A percentile compares a stretch with the other conserved stretches of the same genome.
Conservation (phyloP, 257 asterid species). For the Scutellaria baicalensis region DNA sequence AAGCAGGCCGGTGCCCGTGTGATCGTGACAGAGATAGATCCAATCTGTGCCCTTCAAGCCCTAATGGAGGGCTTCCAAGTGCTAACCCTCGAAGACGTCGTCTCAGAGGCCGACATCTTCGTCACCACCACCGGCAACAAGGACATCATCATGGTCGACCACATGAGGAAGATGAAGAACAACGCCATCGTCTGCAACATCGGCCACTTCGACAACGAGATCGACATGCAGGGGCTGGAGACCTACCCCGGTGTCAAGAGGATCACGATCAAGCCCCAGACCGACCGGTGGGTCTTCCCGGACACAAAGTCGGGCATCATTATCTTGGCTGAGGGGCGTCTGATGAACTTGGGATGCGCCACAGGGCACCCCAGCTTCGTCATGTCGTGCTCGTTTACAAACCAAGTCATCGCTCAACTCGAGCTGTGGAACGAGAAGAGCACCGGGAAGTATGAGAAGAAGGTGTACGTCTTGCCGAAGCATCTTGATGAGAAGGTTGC, state of each 20-base stretch:
- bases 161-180: slow-evolving; percentile 57
- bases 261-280: slow-evolving; percentile 48
- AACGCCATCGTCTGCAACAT: slow-evolving; percentile 55
- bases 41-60: slow-evolving; percentile 50
- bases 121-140: slow-evolving; percentile 53
- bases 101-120: slow-evolving; percentile 42
- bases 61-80: slow-evolving; percentile 52
- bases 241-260: slow-evolving; percentile 41
- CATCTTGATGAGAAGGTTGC: slow-evolving; percentile 59
- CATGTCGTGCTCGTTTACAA: slow-evolving; percentile 53
- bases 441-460: slow-evolving; percentile 46
- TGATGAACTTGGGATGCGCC: slow-evolving; percentile 59
- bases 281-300: slow-evolving; percentile 42
- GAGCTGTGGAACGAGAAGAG: slow-evolving; percentile 52
- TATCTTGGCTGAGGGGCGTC: slow-evolving; percentile 49
- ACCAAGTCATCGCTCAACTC: slow-evolving; percentile 51
- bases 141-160: slow-evolving; percentile 44
- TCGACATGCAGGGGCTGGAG: slow-evolving; percentile 46
- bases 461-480: slow-evolving; percentile 54
- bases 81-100: slow-evolving; percentile 26
- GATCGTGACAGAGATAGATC: slow-evolving; percentile 43
- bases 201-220: slow-evolving; percentile 53
- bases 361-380: slow-evolving; percentile 59
- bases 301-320: slow-evolving; percentile 36
- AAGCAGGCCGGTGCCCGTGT: slow-evolving; percentile 47